Evolutionary conservation across 805 yeast genomes (phyloP), one percentile per base, ranked within the genome.

Genomic region (Cyberlindnera maritima): DNA sequence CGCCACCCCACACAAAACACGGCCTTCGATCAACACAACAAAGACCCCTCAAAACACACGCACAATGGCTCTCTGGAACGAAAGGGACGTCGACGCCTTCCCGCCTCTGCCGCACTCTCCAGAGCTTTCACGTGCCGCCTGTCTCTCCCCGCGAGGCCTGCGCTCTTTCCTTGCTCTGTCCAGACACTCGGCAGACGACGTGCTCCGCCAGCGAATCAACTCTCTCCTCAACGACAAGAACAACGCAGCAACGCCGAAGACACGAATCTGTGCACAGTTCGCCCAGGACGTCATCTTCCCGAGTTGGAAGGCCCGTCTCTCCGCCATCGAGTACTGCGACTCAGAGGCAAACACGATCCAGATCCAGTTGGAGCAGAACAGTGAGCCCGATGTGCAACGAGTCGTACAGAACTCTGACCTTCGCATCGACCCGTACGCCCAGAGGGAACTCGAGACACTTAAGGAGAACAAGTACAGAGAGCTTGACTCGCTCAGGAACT

Each of bases 351-450:
- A 29, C 13, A 6, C 12, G 12, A 11, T 36, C 7, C 7, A 39
- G 14, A 43, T 50, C 39, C 52, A 52, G 47, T 47, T 49, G 25
- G 43, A 57, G 18, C 20, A 41, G 31, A 36, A 44, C 26, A 34
- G 18, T 17, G 40, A 39, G 25, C 42, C 41, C 11, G 41, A 44
- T 8, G 31, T 21, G 2, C 33, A 25, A 19, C 36, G 23, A 5
- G 36, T 43, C 4, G 19, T 44, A 19, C 36, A 58, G 47, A 52
- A 52, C 51, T 52, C 61, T 36, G 63, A 64, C 26, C 57, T 64
- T 4, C 60, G 78, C 25, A 53, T 74, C 5, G 81, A 79, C 55
- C 83, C 84, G 1, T 79, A 79, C 53, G 77, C 76, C 3, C 64
- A 68, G 11, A 67, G 72, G 42, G 76, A 75, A 38, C 35, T 62